A percentile compares a stretch with the other conserved stretches of the same genome.
Conservation (phyloP, 139 green algal species). For the Tetradesmus obliquus region DNA sequence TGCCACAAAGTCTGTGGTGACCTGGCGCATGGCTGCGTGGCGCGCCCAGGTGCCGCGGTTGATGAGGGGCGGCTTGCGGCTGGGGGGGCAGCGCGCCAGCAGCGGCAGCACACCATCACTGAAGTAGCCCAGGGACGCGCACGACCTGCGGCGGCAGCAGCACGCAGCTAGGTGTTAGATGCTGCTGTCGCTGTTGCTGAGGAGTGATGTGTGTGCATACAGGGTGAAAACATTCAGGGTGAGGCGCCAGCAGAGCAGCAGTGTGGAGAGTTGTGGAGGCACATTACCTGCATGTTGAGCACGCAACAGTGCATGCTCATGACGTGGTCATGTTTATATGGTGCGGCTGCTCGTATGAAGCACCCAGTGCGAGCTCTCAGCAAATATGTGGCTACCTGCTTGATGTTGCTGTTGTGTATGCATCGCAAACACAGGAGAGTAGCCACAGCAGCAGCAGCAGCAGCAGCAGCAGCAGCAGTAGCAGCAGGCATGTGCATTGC, state of each 20-base stretch:
- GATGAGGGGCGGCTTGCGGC: constrained; percentile 82
- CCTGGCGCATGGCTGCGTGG: constrained; percentile 65
- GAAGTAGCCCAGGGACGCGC: constrained; percentile 85
- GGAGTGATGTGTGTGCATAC: neutral
- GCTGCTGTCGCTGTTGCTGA: neutral
- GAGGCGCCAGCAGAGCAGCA: too few species aligned
- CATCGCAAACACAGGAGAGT: too few species aligned
- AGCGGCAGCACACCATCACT: constrained; percentile 84
- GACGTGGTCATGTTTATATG: too few species aligned
- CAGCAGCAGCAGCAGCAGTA: neutral
- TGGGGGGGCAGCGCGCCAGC: constrained; percentile 75
- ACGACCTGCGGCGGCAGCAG: constrained; percentile 72
- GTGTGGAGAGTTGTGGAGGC: too few species aligned
- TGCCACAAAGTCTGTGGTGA: constrained; percentile 75
- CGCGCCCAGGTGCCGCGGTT: constrained; percentile 91
- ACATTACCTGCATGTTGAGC: too few species aligned
- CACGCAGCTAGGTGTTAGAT: too few species aligned
- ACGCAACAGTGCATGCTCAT: too few species aligned
- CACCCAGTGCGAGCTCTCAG: too few species aligned
- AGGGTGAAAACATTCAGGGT: too few species aligned
- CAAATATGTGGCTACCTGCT: too few species aligned
- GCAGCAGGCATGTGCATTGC: neutral
- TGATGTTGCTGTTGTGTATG: too few species aligned
- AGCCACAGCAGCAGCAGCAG: neutral
- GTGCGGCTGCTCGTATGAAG: too few species aligned